Evolutionary conservation across 2,329 filamentous ascomycete genomes (phyloP), one percentile per base, ranked within the genome.

Genomic region (Fusarium nisikadoi): DNA sequence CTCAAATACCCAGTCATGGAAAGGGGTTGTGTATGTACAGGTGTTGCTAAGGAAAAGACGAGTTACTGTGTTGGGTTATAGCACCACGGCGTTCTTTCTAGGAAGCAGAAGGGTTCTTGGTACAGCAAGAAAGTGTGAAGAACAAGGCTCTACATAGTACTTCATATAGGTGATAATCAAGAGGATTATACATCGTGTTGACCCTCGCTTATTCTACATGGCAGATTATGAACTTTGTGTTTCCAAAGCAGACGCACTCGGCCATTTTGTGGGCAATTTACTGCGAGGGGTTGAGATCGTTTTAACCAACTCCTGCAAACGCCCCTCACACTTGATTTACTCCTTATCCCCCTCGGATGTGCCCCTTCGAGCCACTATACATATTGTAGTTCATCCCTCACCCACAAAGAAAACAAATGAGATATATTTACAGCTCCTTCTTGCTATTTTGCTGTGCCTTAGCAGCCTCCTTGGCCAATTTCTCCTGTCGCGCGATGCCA

Each of bases 401-500:
- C 27, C 20, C n/a, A 39, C 7, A 45, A 23, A 43, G 23, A 31
- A 35, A 38, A 33, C 12, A 52, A 38, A 31, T 13, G 19, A 36
- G 27, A 33, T 23, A 25, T 8, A 27, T 36, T 65, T 67, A 79
- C 46, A 76, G 75, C 46, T 76, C 71, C 72, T 84, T 84, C 75
- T 81, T 83, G 3, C 68, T 77, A 14, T 57, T 66, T 43, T 72
- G 64, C 42, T 75, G 64, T 17, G 73, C 73, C 8, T 90, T 92
- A 35, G 89, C 90, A 57, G 84, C 86, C 80, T 92, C 90, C 86
- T 97, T 97, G 62, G 89, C 91, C 78, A 90, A 85, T 87, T 98
- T 98, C 85, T 97, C 95, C 73, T 88, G 86, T 73, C 93, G 88
- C 62, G 93, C 92, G 77, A 98, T 93, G 71, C 90, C 86, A 3